A percentile compares a stretch with the other conserved stretches of the same genome.
Evolutionary conservation across 2,329 filamentous ascomycete genomes (phyloP).

Genomic region (Aureobasidium sp.): DNA sequence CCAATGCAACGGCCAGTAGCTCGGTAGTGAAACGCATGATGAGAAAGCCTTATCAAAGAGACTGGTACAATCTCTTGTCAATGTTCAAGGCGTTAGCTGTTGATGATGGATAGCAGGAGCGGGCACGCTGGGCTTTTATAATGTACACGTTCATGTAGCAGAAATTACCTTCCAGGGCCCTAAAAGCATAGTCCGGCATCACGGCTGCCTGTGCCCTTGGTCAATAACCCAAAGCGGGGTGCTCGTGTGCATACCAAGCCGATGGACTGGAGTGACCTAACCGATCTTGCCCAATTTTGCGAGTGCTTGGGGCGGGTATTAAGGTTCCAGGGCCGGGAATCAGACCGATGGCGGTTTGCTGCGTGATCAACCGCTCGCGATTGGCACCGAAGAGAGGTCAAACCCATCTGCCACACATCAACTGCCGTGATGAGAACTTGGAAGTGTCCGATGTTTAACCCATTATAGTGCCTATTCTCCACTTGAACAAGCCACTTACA

Average conservation of each 20-base stretch:
- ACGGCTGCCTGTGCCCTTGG: not conserved
- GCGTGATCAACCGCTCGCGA: not conserved
- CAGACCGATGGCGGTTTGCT: not conserved
- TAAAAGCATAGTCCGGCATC: not conserved
- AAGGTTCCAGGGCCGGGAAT: not conserved
- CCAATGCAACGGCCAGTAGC: slow-evolving; percentile 9
- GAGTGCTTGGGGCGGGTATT: not conserved
- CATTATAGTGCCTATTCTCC: not conserved
- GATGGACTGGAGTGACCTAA: not conserved
- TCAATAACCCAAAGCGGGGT: slow-evolving; percentile 2
- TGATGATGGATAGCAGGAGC: not conserved
- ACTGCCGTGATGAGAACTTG: not conserved
- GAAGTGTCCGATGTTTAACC: not conserved
- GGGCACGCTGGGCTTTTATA: not conserved
- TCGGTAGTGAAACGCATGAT: slow-evolving; percentile 12
- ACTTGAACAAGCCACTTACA: not conserved
- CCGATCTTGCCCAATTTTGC: not conserved
- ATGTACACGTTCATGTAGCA: not conserved
- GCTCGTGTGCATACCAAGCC: not conserved
- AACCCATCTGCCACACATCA: not conserved
- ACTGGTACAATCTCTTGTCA: slow-evolving; percentile 8
- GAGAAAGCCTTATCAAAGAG: not conserved
- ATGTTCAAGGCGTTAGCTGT: not conserved
- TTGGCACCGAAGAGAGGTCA: not conserved
- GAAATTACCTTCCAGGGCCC: not conserved